phyloP scores from a whole-genome alignment of 2,329 filamentous ascomycete species.

The Fragosphaeria purpurea region DNA sequence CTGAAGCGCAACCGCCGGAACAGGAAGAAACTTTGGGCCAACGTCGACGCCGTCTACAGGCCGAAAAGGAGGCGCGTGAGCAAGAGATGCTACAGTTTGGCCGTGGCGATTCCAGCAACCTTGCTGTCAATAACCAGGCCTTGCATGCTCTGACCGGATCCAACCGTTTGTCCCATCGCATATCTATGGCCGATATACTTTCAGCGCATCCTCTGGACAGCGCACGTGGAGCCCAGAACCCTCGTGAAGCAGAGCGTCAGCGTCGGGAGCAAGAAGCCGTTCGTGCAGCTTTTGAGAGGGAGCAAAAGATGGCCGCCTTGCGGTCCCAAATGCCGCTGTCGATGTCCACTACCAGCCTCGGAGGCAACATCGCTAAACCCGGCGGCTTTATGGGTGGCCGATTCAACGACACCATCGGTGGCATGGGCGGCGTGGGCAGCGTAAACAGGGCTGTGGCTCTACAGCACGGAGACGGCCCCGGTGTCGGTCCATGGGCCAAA shows the following conservation, averaged over 20 bases:
- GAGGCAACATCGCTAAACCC: slow-evolving; percentile 14
- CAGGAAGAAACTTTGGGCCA: slow-evolving; percentile 74
- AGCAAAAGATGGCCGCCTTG: slow-evolving; percentile 38
- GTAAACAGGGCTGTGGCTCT: neutral
- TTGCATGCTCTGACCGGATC: slow-evolving; percentile 18
- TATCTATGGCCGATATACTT: slow-evolving; percentile 53
- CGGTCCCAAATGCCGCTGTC: slow-evolving; percentile 38
- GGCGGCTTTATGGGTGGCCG: slow-evolving; percentile 41
- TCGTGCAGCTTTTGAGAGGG: slow-evolving; percentile 30
- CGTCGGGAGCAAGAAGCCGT: slow-evolving; percentile 31
- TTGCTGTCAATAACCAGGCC: slow-evolving; percentile 14
- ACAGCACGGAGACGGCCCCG: slow-evolving; percentile 4
- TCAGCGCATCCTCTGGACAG: slow-evolving; percentile 31
- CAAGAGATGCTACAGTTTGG: slow-evolving; percentile 31
- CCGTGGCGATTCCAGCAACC: slow-evolving; percentile 17
- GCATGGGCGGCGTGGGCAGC: slow-evolving; percentile 18
- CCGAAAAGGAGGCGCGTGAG: slow-evolving; percentile 54
- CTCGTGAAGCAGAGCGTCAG: slow-evolving; percentile 31
- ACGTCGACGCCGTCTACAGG: slow-evolving; percentile 62
- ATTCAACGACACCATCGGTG: slow-evolving; percentile 45
- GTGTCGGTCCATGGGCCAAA: slow-evolving; percentile 5
- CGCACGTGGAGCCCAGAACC: slow-evolving; percentile 21
- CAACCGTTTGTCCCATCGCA: slow-evolving; percentile 27
- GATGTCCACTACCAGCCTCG: neutral
- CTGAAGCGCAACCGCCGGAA: slow-evolving; percentile 22